phyloP scores from a whole-genome alignment of 2,329 filamentous ascomycete genomes.

The Neurospora sp. region DNA sequence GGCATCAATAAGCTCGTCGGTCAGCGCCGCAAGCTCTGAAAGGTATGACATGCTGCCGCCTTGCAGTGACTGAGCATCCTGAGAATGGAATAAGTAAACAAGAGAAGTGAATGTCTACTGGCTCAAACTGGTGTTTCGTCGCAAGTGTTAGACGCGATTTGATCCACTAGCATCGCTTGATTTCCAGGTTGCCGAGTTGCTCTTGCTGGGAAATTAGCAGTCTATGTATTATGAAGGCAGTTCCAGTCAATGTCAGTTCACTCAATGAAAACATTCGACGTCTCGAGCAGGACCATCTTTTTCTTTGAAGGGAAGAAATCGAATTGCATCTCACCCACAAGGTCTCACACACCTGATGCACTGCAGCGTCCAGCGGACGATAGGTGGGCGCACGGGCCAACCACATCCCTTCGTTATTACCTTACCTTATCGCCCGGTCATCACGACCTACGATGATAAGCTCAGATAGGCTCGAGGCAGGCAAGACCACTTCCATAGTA shows the following conservation, averaged over 20 bases:
- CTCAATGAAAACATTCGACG: neutral
- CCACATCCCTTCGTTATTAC: neutral
- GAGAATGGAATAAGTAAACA: neutral
- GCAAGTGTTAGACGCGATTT: neutral
- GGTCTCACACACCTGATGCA: neutral
- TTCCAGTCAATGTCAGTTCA: neutral
- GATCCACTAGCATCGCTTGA: neutral
- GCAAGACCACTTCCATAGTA: neutral
- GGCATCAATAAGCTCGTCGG: constrained; percentile 60
- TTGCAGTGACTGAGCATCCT: constrained; percentile 9
- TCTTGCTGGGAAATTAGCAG: neutral
- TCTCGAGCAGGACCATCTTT: neutral
- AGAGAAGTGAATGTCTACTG: neutral
- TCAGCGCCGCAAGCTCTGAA: constrained; percentile 52
- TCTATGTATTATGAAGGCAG: neutral
- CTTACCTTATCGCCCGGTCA: neutral
- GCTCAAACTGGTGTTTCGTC: neutral
- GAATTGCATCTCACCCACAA: neutral
- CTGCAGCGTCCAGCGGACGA: neutral
- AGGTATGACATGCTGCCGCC: constrained; percentile 55
- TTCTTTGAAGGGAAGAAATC: neutral
- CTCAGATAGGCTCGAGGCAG: neutral
- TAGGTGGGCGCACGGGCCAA: neutral
- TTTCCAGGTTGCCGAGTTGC: neutral
- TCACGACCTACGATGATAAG: neutral